phyloP scores from a whole-genome alignment of 345 rosid species.

The Syzygium grande region DNA sequence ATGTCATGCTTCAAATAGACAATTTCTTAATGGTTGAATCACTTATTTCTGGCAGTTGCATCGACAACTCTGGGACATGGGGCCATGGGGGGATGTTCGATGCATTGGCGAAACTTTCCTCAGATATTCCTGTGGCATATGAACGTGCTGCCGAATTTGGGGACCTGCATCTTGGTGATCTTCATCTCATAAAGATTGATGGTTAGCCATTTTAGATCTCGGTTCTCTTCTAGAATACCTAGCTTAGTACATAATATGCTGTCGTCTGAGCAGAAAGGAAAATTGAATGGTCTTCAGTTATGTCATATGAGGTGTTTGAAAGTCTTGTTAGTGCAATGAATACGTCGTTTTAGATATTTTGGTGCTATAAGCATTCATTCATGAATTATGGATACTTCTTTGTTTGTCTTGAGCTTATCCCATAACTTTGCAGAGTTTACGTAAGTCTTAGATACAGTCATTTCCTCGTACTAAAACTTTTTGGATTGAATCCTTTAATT shows the following conservation, averaged over 20 bases:
- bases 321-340: neutral
- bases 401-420: neutral
- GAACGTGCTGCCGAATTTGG: slow-evolving; percentile 48
- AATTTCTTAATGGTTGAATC: neutral
- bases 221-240: neutral
- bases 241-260: neutral
- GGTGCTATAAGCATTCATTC: neutral
- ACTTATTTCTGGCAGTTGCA: slow-evolving; percentile 38
- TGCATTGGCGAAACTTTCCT: slow-evolving; percentile 53
- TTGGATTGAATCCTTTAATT: neutral
- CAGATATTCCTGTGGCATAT: slow-evolving; percentile 45
- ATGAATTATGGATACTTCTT: neutral
- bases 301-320: neutral
- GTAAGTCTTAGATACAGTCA: neutral
- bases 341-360: neutral
- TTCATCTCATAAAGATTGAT: slow-evolving; percentile 58
- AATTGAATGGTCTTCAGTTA: neutral
- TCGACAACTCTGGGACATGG: slow-evolving; percentile 88
- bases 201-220: slow-evolving; percentile 24
- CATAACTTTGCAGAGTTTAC: neutral
- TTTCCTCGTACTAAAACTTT: neutral
- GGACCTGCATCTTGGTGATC: slow-evolving; percentile 85
- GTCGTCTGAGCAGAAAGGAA: neutral
- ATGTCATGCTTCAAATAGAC: neutral
- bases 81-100: slow-evolving; percentile 88